phyloP scores from a whole-genome alignment of 129 eudicot genomes.

The sunflower (Helianthus annuus) region HanXRQr2.0-SUNRISE NC_035447.2:58184709-58185208 shows the following conservation, averaged over 20 bases:
- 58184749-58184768: background rate
- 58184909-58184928: constrained; percentile 72
- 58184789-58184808: constrained; percentile 8
- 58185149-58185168: constrained; percentile 83
- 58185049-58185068: constrained; percentile 80
- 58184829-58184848: background rate
- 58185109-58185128: constrained; percentile 43
- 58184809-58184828: background rate
- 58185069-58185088: constrained; percentile 91
- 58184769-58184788: constrained; percentile 3
- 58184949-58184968: constrained; percentile 99
- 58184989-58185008: constrained; percentile 96
- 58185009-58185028: constrained; percentile 89
- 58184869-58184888: background rate
- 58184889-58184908: constrained; percentile 68
- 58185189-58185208: constrained; percentile 95
- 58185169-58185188: constrained; percentile 84
- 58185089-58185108: constrained; percentile 77
- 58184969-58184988: constrained; percentile 97
- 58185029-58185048: constrained; percentile 94
- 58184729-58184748: background rate
- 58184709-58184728: background rate
- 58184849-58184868: background rate
- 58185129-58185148: constrained; percentile 79
- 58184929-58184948: constrained; percentile 87